A percentile compares a stretch with the other conserved stretches of the same genome.
These are phyloP conservation scores for Cystobasidium pallidum DNA, from an alignment of 1,284 basidiomycete species.

Conservation along the genomic window DNA sequence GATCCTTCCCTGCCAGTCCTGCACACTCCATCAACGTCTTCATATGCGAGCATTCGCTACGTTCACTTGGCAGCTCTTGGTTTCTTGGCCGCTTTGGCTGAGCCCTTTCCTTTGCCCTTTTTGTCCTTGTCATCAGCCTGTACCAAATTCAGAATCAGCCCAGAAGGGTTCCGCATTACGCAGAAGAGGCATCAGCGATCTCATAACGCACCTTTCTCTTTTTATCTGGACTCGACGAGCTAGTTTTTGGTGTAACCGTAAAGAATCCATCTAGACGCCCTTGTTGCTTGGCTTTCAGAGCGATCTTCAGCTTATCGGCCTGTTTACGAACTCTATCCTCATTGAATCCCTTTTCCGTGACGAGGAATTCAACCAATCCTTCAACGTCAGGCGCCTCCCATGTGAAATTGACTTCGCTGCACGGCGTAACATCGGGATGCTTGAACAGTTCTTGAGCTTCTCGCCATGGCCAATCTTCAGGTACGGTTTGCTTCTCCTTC, in stretches of 20 bases:
- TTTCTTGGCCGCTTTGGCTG: constrained; percentile 37
- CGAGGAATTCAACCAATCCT: constrained; percentile 90
- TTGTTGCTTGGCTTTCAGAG: constrained; percentile 89
- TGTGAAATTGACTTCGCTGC: constrained; percentile 85
- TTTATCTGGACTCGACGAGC: constrained; percentile 35
- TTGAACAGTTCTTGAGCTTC: constrained; percentile 89
- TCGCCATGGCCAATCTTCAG: constrained; percentile 95
- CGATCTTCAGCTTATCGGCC: constrained; percentile 87
- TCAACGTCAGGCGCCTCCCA: constrained; percentile 94
- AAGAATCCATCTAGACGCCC: constrained; percentile 96
- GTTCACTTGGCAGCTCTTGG: constrained; percentile 22
- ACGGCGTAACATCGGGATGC: constrained; percentile 84
- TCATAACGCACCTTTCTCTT: constrained; percentile 38
- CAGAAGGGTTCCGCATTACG: neutral
- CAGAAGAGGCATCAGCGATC: no score
- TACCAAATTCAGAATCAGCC: neutral
- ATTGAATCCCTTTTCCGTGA: constrained; percentile 94
- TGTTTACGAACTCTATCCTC: constrained; percentile 96
- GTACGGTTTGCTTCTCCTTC: constrained; percentile 57
- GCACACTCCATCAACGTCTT: neutral
- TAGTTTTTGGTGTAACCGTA: constrained; percentile 66
- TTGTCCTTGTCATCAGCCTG: constrained; percentile 36
- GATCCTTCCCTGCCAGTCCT: no score
- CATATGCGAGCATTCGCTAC: neutral
- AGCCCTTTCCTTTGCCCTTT: constrained; percentile 45